Conservation (phyloP, 768 basidiomycete species). For the Boletus pseudopeckii region DNA sequence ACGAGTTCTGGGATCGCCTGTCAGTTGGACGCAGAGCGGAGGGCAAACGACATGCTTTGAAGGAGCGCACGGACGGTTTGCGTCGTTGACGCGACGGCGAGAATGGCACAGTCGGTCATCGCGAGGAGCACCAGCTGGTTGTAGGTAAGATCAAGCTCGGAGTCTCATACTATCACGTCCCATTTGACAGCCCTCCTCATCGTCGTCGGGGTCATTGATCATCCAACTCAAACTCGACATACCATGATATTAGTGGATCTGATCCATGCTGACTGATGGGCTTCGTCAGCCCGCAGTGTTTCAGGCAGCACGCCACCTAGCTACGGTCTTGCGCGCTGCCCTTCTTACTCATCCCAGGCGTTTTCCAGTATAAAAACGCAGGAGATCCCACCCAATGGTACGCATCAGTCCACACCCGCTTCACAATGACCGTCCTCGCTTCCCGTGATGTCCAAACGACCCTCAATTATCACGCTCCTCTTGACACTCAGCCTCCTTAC, state of each 20-base stretch:
- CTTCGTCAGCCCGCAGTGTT: slow-evolving; percentile 9
- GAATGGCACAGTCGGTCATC: slow-evolving; percentile 25
- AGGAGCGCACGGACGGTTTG: slow-evolving; percentile 20
- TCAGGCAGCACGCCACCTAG: slow-evolving; percentile 10
- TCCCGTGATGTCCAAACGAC: slow-evolving; percentile 36
- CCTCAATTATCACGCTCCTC: slow-evolving; percentile 36
- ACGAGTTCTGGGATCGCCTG: slow-evolving; percentile 21
- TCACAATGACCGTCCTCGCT: slow-evolving; percentile 21
- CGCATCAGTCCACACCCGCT: neutral
- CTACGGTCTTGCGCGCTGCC: neutral
- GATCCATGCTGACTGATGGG: slow-evolving; percentile 2
- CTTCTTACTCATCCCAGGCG: neutral
- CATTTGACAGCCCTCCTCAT: neutral
- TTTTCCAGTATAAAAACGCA: slow-evolving; percentile 7
- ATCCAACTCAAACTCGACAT: neutral
- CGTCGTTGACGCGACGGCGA: slow-evolving; percentile 24
- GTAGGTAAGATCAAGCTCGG: neutral
- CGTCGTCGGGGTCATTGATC: too few relatives aligned
- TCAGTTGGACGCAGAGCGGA: slow-evolving; percentile 15
- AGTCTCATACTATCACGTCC: neutral
- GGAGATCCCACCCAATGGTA: neutral
- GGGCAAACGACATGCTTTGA: slow-evolving; percentile 18
- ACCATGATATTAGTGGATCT: neutral
- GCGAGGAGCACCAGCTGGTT: neutral
- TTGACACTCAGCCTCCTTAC: slow-evolving; percentile 32